phyloP scores from a whole-genome alignment of 345 rosid species.

The Linum usitatissimum region DNA sequence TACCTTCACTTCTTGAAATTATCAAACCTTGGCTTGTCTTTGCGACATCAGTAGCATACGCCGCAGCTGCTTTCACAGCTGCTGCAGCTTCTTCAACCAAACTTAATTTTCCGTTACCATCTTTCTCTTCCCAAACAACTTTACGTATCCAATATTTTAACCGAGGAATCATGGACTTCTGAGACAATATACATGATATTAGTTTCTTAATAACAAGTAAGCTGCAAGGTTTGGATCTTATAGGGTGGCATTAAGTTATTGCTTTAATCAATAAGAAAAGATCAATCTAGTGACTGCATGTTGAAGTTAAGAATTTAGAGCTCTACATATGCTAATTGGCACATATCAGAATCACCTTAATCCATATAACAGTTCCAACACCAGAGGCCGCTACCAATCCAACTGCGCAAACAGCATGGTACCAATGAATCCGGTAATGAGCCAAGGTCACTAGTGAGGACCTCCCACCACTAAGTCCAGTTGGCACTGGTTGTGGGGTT shows the following conservation, averaged over 20 bases:
- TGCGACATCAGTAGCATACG: constrained; percentile 84
- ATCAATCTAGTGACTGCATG: background rate
- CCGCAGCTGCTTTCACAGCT: constrained; percentile 88
- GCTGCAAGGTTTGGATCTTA: background rate
- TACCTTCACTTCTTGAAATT: constrained; percentile 61
- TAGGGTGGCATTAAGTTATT: background rate
- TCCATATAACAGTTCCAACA: constrained; percentile 67
- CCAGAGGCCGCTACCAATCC: constrained; percentile 79
- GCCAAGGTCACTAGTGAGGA: constrained; percentile 28
- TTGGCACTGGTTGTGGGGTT: constrained; percentile 40
- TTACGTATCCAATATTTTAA: constrained; percentile 84
- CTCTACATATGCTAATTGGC: background rate
- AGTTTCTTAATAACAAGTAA: background rate
- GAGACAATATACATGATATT: constrained; percentile 25
- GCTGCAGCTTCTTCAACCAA: constrained; percentile 85
- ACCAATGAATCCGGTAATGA: constrained; percentile 51
- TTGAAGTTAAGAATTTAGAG: constrained; percentile 2
- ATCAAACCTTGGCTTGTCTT: constrained; percentile 81
- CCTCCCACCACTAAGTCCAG: constrained; percentile 39
- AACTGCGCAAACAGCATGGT: constrained; percentile 66
- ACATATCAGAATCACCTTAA: constrained; percentile 43
- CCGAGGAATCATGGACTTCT: constrained; percentile 70
- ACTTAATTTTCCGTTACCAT: constrained; percentile 50
- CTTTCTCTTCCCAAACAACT: constrained; percentile 65
- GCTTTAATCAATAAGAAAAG: background rate